phyloP scores from a whole-genome alignment of 169 alveolate genomes.

The Plasmodium sp. region DNA sequence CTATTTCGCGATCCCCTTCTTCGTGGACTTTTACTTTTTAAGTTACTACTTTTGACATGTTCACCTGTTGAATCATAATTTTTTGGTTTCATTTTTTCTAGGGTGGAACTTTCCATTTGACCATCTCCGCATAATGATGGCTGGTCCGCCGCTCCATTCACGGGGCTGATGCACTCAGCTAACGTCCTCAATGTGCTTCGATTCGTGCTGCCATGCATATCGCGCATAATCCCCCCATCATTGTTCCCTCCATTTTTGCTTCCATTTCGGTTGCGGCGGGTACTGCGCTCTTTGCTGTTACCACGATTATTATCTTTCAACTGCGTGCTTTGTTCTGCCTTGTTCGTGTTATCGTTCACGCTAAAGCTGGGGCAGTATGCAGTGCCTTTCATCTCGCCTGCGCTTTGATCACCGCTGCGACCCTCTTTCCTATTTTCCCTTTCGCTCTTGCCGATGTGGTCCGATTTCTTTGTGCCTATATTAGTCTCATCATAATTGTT shows the following conservation, averaged over 20 bases:
- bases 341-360: neutral
- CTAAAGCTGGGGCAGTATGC: neutral
- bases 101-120: neutral
- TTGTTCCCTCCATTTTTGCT: conserved; percentile 3
- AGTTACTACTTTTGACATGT: neutral
- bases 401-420: neutral
- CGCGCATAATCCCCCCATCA: neutral
- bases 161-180: conserved; percentile 2
- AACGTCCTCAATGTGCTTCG: conserved; percentile 1
- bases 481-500: neutral
- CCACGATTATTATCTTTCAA: neutral
- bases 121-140: neutral
- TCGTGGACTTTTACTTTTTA: neutral
- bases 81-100: neutral
- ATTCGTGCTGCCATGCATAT: neutral
- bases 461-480: neutral
- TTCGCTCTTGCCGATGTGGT: conserved; percentile 5
- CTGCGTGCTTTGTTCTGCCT: neutral
- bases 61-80: neutral
- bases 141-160: neutral
- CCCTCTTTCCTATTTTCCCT: conserved; percentile 8
- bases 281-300: neutral
- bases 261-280: neutral
- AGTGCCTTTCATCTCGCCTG: neutral
- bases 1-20: neutral